phyloP scores from a whole-genome alignment of 2,329 filamentous ascomycete species.

The Phaeosphaeria sp. region DNA sequence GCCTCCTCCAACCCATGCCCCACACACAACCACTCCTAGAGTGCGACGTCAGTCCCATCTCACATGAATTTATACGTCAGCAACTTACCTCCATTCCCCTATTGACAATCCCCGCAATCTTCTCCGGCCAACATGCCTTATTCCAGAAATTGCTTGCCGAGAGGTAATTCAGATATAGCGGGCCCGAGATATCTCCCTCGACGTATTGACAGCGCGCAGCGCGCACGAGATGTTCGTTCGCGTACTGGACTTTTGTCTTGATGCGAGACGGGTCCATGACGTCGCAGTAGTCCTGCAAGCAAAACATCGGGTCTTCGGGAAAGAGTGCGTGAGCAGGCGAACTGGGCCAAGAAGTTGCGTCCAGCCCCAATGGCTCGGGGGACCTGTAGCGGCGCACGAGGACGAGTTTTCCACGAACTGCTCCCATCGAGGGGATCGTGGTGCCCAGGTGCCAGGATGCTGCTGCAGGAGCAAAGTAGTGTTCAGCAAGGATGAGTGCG shows the following conservation, averaged over 20 bases:
- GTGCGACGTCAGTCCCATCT: no score
- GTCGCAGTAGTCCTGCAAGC: conserved; percentile 95
- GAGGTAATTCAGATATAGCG: conserved; percentile 89
- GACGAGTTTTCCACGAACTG: conserved; percentile 81
- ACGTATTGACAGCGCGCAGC: conserved; percentile 53
- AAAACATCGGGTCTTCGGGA: conserved; percentile 65
- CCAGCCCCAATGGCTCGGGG: conserved; percentile 52
- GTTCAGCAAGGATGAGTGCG: conserved; percentile 71
- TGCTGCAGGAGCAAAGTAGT: conserved; percentile 68
- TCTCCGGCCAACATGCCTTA: conserved; percentile 88
- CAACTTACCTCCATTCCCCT: conserved; percentile 63
- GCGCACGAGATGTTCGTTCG: conserved; percentile 77
- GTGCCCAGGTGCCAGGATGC: conserved; percentile 79
- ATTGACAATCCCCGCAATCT: conserved; percentile 86
- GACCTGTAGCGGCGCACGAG: conserved; percentile 77
- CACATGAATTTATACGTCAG: no score
- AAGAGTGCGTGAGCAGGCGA: conserved; percentile 80
- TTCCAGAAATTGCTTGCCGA: conserved; percentile 95
- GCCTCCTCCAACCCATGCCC: conserved; percentile 52
- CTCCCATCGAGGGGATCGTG: conserved; percentile 74
- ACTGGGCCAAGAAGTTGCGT: conserved; percentile 77
- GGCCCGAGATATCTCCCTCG: conserved; percentile 53
- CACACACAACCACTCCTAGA: conserved; percentile 60
- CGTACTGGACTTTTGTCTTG: conserved; percentile 77
- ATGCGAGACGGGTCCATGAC: conserved; percentile 78